Evolutionary conservation across 371 early-diverging fungal species (phyloP).

Genomic region (Mucor lusitanicus): DNA sequence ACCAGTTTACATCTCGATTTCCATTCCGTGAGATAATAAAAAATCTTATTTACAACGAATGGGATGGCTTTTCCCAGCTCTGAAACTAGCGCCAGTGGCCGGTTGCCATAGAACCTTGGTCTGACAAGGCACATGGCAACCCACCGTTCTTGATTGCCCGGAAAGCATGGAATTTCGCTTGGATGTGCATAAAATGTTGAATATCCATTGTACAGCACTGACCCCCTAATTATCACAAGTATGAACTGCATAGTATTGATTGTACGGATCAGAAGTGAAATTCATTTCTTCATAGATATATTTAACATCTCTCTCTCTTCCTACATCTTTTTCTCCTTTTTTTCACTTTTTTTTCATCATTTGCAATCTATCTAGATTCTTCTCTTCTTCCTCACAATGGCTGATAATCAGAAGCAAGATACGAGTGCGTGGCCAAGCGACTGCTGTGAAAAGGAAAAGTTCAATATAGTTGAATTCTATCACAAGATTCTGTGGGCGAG

Average conservation of each 20-base stretch:
- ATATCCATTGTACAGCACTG: background rate
- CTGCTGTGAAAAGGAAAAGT: background rate
- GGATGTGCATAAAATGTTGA: background rate
- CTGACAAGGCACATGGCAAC: background rate
- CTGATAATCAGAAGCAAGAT: background rate
- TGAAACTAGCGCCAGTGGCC: background rate
- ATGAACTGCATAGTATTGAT: background rate
- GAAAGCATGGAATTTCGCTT: background rate
- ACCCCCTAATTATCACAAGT: background rate
- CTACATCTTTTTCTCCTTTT: background rate
- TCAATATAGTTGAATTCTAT: conserved; percentile 19
- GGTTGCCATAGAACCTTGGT: background rate
- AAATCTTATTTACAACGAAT: background rate
- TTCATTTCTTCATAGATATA: background rate
- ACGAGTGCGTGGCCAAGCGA: background rate
- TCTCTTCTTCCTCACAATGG: background rate
- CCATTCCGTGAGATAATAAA: background rate
- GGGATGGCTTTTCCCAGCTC: background rate
- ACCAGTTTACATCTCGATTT: background rate
- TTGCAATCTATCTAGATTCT: background rate
- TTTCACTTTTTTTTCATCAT: background rate
- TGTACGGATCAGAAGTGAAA: background rate
- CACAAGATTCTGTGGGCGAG: conserved; percentile 18
- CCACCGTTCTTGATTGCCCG: background rate
- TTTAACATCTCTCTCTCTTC: background rate